Percentiles rank a stretch among this genome's conserved stretches.
Evolutionary conservation across 2,329 filamentous ascomycete species (phyloP).

Genomic region (Trichoderma sp.): DNA sequence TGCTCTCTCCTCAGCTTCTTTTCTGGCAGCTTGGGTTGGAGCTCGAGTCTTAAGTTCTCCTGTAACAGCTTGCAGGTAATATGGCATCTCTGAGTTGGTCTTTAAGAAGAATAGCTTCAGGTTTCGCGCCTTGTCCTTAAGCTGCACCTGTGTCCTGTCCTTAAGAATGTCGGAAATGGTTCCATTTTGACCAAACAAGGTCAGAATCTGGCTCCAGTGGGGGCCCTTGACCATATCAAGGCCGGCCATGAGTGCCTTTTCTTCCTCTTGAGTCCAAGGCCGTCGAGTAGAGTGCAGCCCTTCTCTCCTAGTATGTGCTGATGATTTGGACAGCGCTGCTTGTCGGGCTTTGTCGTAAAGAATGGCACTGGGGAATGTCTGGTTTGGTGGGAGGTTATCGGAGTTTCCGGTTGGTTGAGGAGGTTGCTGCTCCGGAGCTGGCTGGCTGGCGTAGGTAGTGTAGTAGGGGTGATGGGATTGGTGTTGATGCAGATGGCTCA

Average conservation of each 20-base stretch:
- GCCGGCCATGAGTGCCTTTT: conserved; percentile 84
- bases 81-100: conserved; percentile 85
- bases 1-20: conserved; percentile 64
- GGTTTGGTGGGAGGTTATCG: conserved; percentile 52
- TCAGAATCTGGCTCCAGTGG: conserved; percentile 89
- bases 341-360: conserved; percentile 59
- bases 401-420: conserved; percentile 30
- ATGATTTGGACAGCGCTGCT: conserved; percentile 55
- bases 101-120: conserved; percentile 90
- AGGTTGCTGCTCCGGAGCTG: conserved; percentile 36
- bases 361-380: conserved; percentile 52
- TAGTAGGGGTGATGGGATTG: conserved; percentile 38
- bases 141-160: conserved; percentile 84
- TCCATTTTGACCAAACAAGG: conserved; percentile 76
- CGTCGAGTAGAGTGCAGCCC: conserved; percentile 63
- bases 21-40: conserved; percentile 68
- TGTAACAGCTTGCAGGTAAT: conserved; percentile 82
- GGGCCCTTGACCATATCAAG: conserved; percentile 86
- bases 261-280: conserved; percentile 85
- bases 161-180: conserved; percentile 79
- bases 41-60: conserved; percentile 85
- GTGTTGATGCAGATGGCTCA: conserved; percentile 39
- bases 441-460: conserved; percentile 31
- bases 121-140: conserved; percentile 90
- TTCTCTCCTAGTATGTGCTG: conserved; percentile 53